phyloP scores from a whole-genome alignment of 257 asterid species.

The Avicennia marina region DNA sequence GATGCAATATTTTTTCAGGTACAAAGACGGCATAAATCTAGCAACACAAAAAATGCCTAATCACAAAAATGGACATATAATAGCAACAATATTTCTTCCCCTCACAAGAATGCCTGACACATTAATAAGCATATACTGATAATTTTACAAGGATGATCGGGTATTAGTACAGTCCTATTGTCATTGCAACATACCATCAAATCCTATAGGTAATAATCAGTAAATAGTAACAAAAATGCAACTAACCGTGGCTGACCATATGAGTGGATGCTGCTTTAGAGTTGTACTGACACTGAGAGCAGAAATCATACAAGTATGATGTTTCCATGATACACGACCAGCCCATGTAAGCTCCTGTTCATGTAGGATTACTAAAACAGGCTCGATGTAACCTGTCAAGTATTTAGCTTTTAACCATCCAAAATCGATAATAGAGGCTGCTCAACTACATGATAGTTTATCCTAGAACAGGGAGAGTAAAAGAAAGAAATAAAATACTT shows the following conservation, averaged over 20 bases:
- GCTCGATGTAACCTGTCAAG: constrained; percentile 88
- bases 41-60: no score
- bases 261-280: constrained; percentile 90
- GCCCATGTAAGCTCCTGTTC: constrained; percentile 98
- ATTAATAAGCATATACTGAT: not conserved
- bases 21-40: constrained; percentile 6
- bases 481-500: not conserved
- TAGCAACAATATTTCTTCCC: constrained; percentile 6
- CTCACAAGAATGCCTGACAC: constrained; percentile 3
- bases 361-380: constrained; percentile 93
- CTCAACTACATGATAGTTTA: constrained; percentile 1
- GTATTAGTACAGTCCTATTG: constrained; percentile 12
- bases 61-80: constrained; percentile 2
- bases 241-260: constrained; percentile 90
- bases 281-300: constrained; percentile 96
- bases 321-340: constrained; percentile 88
- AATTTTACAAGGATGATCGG: constrained; percentile 10
- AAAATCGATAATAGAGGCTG: constrained; percentile 10
- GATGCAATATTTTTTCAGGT: not conserved
- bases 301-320: constrained; percentile 85
- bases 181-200: constrained; percentile 6
- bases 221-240: constrained; percentile 5
- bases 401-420: constrained; percentile 11
- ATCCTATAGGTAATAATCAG: not conserved
- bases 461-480: constrained; percentile 8